Evolutionary conservation across 441 rosid species (phyloP).

Genomic region (Dalechampia spathulata): DNA sequence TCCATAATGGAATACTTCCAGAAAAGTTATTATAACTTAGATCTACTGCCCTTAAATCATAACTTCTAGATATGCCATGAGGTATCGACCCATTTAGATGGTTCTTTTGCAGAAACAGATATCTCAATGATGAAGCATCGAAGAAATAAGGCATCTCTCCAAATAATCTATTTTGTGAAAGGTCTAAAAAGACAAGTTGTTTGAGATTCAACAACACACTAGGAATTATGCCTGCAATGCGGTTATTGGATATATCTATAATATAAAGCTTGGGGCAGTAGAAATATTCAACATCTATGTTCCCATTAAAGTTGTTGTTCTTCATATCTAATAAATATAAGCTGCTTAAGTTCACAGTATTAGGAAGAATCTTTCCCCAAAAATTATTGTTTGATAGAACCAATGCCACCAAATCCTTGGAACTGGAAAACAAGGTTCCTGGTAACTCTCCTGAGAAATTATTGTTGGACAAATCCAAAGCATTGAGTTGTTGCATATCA

Average conservation of each 20-base stretch:
- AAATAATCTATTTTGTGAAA: not conserved
- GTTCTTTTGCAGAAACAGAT: conserved; percentile 6
- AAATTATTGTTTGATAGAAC: conserved; percentile 1
- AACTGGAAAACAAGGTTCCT: not conserved
- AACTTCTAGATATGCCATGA: not conserved
- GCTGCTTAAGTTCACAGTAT: not conserved
- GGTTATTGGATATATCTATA: conserved; percentile 1
- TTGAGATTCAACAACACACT: not conserved
- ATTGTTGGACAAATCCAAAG: conserved; percentile 7
- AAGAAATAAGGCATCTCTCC: not conserved
- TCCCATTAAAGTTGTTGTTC: conserved; percentile 5
- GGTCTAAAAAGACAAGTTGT: not conserved
- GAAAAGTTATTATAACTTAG: not conserved
- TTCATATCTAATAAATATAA: conserved; percentile 5
- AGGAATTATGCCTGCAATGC: conserved; percentile 3
- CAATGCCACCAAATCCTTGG: not conserved
- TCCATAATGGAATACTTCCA: not conserved
- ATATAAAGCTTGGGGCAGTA: not conserved
- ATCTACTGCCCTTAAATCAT: not conserved
- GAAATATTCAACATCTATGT: not conserved
- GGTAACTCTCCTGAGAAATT: conserved; percentile 1
- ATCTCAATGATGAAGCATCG: conserved; percentile 1
- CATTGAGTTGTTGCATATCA: not conserved
- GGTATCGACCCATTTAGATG: not conserved
- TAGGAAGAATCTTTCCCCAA: conserved; percentile 1